phyloP scores from a whole-genome alignment of 306 rosid species.

The Phaseolus lunatus region DNA sequence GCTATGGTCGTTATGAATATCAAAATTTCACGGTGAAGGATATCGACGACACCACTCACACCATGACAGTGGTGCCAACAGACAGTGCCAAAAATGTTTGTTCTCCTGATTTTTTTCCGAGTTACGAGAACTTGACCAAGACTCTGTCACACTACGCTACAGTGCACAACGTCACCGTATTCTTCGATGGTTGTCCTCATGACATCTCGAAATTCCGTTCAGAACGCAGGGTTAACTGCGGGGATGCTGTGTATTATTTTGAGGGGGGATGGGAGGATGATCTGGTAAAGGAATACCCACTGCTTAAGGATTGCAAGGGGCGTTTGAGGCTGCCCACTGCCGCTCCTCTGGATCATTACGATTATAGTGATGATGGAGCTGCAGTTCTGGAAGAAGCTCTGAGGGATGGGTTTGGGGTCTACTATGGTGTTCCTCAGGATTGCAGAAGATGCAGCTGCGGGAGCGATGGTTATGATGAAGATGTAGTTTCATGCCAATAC shows the following conservation, averaged over 20 bases:
- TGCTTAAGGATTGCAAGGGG: background rate
- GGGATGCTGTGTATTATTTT: too few relatives aligned
- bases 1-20: too few relatives aligned
- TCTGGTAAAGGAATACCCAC: accelerated
- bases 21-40: background rate
- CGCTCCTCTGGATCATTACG: background rate
- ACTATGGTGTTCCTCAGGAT: background rate
- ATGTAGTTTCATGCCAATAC: background rate
- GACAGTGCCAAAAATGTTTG: constrained; percentile 25
- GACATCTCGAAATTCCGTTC: too few relatives aligned
- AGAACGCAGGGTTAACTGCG: background rate
- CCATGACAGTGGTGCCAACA: constrained; percentile 32
- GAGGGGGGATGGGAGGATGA: background rate
- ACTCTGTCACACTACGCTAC: background rate
- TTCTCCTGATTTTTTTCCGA: background rate
- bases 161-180: too few relatives aligned
- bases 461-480: background rate
- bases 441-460: background rate
- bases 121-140: background rate
- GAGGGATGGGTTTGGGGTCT: background rate
- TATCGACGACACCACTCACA: background rate
- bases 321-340: background rate
- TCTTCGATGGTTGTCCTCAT: too few relatives aligned
- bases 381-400: background rate
- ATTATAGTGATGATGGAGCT: accelerated